Conservation (phyloP, 345 rosid genomes). For the Cardamine occulta region DNA sequence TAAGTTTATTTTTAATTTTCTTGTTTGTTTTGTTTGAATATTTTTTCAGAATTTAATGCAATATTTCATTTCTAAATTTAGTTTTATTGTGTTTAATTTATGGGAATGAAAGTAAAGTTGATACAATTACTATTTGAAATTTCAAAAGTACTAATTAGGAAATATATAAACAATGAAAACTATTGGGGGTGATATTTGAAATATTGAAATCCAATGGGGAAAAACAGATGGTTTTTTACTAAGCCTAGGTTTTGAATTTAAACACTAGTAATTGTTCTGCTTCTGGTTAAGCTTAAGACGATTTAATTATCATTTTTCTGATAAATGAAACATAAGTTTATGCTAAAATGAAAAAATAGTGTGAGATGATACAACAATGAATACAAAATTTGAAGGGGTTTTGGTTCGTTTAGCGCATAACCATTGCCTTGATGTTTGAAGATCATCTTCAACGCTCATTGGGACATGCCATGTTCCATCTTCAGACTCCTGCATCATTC, state of each 20-base stretch:
- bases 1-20: too few relatives aligned
- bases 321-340: not conserved
- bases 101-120: too few relatives aligned
- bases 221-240: constrained; percentile 24
- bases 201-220: too few relatives aligned
- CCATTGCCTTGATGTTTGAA: constrained; percentile 77
- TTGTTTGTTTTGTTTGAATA: too few relatives aligned
- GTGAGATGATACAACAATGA: constrained; percentile 31
- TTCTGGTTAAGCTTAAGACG: not conserved
- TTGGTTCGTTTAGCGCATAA: constrained; percentile 63
- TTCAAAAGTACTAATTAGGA: too few relatives aligned
- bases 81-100: too few relatives aligned
- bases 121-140: too few relatives aligned
- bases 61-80: too few relatives aligned
- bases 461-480: constrained; percentile 93
- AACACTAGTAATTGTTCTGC: too few relatives aligned
- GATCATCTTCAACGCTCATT: constrained; percentile 59
- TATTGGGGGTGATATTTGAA: not conserved
- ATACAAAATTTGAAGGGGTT: constrained; percentile 23
- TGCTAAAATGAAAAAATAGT: not conserved
- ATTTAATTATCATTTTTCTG: not conserved
- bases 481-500: constrained; percentile 74
- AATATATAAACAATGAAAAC: not conserved
- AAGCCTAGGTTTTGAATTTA: constrained; percentile 45
- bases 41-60: too few relatives aligned